Base-by-base conservation (phyloP, 345 rosid species). In the Boechera stricta region DNA sequence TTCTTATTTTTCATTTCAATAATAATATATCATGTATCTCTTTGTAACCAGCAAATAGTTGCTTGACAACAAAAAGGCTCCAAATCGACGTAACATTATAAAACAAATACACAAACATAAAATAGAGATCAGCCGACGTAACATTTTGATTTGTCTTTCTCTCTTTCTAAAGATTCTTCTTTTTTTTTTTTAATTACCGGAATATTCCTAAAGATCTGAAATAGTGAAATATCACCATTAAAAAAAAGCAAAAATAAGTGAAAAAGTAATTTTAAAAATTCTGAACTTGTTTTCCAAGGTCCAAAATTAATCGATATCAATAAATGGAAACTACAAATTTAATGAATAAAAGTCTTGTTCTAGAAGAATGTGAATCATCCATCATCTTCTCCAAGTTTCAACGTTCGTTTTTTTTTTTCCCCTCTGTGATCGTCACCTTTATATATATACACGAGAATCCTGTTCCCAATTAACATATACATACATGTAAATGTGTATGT, bases 311-410 rank as follows among this genome's bases (percentile, higher is more conserved):
- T 54, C 6, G 16, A 32, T 29, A 1, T 35, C 59, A 45, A 44
- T n/a, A 63, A 54, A 44, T 47, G 71, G 75, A 54, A 77, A 63
- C 21, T 53, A 21, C 2, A 42, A 68, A 71, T 15, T 10, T 35
- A 57, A 41, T 21, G 53, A 45, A 8, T 8, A 1, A 2, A 4
- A 41, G 26, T 33, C 33, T 52, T 36, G 35, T 64, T 65, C 73
- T 56, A 57, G 72, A 64, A 77, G 49, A 64, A 11, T 28, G 52
- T 67, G 62, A 77, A 77, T 57, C 72, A 71, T 47, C 76, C 71
- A 77, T 57, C 72, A 71, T 47, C 76, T 77, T 64, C 77, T 69
- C 75, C 72, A 77, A 71, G 76, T 64, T 64, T 70, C 72, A 64
- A 77, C 75, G 49, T 15, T 33, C 18, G 21, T 18, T 47, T 59